Evolutionary conservation across 352 stramenopile genomes (phyloP).

Genomic region (Pythium pyrilobum): DNA sequence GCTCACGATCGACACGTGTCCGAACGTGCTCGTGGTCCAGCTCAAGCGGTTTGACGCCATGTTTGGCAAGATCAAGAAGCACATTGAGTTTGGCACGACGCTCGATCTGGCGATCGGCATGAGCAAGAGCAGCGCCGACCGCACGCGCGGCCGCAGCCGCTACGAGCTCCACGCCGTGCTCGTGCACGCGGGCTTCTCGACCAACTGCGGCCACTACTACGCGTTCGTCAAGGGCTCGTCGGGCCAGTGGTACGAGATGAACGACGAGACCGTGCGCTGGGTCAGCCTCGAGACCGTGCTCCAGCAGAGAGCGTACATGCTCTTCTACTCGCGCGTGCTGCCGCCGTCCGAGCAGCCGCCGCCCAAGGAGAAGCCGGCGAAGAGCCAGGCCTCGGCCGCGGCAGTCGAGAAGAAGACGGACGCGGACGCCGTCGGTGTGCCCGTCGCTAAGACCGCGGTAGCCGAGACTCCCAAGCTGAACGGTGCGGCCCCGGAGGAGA

Average conservation of each 20-base stretch:
- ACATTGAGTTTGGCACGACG: slow-evolving; percentile 67
- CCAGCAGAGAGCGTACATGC: slow-evolving; percentile 87
- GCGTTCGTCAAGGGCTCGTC: slow-evolving; percentile 85
- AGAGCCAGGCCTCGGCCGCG: slow-evolving; percentile 1
- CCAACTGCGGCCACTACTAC: slow-evolving; percentile 90
- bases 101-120: slow-evolving; percentile 65
- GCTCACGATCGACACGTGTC: slow-evolving; percentile 70
- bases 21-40: slow-evolving; percentile 87
- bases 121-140: slow-evolving; percentile 47
- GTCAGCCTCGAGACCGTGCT: slow-evolving; percentile 84
- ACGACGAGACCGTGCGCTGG: slow-evolving; percentile 85
- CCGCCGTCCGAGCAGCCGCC: slow-evolving; percentile 30
- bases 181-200: slow-evolving; percentile 85
- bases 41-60: slow-evolving; percentile 89
- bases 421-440: not conserved
- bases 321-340: slow-evolving; percentile 85
- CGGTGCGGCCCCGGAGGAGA: not conserved
- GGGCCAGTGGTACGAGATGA: slow-evolving; percentile 91
- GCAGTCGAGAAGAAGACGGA: not conserved
- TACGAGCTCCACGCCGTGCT: slow-evolving; percentile 83
- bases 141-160: slow-evolving; percentile 38
- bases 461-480: not conserved
- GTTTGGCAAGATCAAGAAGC: slow-evolving; percentile 87
- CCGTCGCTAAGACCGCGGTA: not conserved
- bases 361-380: slow-evolving; percentile 25